Evolutionary conservation across 345 rosid species (phyloP).

Genomic region (Euphorbia lathyris): DNA sequence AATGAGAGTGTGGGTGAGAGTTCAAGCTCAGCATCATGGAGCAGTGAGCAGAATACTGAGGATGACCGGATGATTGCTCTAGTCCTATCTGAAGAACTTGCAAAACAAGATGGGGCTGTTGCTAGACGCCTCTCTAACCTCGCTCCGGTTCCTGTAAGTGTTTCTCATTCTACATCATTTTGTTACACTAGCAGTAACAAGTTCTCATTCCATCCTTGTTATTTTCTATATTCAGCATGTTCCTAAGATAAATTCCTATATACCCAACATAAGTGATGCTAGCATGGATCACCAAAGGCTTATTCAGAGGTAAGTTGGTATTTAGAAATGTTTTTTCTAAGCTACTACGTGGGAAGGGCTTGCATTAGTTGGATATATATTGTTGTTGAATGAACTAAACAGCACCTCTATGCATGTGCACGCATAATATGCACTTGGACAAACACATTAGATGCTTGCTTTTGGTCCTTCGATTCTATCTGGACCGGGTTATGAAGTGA

Average conservation of each 20-base stretch:
- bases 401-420: neutral
- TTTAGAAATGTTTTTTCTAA: conserved; percentile 10
- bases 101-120: conserved; percentile 68
- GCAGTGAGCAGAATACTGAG: conserved; percentile 67
- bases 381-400: too few species aligned
- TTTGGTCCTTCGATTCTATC: neutral
- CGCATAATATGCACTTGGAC: neutral
- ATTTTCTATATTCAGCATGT: conserved; percentile 51
- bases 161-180: neutral
- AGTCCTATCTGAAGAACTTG: conserved; percentile 74
- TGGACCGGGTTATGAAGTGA: conserved; percentile 8
- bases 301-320: conserved; percentile 58
- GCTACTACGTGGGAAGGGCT: neutral
- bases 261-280: conserved; percentile 74
- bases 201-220: neutral
- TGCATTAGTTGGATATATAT: neutral
- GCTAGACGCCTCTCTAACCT: conserved; percentile 73
- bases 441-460: neutral
- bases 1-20: conserved; percentile 49
- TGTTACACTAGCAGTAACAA: neutral
- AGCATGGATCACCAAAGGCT: conserved; percentile 91
- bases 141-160: conserved; percentile 69
- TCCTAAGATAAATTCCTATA: conserved; percentile 72
- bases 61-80: conserved; percentile 89
- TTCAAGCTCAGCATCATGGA: conserved; percentile 78